Conservation (phyloP, 2,329 filamentous ascomycete species). For the Curvularia verruculosa region DNA sequence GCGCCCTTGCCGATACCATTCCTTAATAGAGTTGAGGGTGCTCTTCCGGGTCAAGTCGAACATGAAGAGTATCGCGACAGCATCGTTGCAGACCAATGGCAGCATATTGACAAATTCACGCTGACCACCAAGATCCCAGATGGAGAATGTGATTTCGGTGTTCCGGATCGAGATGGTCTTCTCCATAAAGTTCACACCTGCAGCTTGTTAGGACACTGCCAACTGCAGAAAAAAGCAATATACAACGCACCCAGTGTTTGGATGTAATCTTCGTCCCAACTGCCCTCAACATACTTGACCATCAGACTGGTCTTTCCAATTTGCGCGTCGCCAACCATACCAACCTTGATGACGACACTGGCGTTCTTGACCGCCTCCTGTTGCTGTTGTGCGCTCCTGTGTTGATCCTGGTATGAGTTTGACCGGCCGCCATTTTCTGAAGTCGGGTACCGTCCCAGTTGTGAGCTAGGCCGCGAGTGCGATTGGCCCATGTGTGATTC, state of each 20-base stretch:
- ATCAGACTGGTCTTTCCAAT: constrained; percentile 99
- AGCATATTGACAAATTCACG: constrained; percentile 99
- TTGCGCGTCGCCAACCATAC: constrained; percentile 98
- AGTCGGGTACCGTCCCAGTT: constrained; percentile 55
- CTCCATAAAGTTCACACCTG: constrained; percentile 99
- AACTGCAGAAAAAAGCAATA: background rate
- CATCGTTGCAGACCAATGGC: constrained; percentile 98
- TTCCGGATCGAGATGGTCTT: constrained; percentile 99
- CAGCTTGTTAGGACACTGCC: constrained; percentile 24
- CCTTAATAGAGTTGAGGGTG: constrained; percentile 98
- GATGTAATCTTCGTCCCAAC: constrained; percentile 99
- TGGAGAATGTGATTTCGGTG: constrained; percentile 99
- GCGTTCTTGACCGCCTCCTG: constrained; percentile 55
- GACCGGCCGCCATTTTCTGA: constrained; percentile 51
- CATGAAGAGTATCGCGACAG: constrained; percentile 99
- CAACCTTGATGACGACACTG: constrained; percentile 96
- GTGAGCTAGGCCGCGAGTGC: constrained; percentile 57
- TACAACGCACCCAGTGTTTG: constrained; percentile 77
- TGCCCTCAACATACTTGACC: constrained; percentile 99
- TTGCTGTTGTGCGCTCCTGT: constrained; percentile 49
- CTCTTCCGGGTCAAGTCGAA: constrained; percentile 98
- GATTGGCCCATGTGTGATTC: constrained; percentile 47
- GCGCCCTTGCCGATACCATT: constrained; percentile 97
- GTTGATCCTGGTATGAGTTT: constrained; percentile 56
- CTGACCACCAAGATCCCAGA: constrained; percentile 98